Evolutionary conservation across 1,139 yeast species (phyloP), one percentile per base, ranked within the genome.

Genomic region (Starmera stellimalicola): DNA sequence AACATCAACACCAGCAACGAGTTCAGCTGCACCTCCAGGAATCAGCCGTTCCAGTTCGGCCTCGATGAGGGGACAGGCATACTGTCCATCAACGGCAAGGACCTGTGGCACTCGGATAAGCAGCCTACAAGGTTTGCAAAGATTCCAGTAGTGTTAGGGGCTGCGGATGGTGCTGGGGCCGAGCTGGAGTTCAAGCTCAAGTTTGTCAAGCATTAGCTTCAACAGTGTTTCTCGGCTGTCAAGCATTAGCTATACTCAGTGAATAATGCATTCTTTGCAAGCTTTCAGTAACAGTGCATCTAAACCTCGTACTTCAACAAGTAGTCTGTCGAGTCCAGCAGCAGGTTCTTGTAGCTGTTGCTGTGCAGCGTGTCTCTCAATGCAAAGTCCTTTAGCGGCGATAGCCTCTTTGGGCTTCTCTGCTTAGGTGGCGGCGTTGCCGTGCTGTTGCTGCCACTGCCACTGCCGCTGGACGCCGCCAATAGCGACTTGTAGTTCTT

Each of bases 41-140:
- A 59, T 50, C 57, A 65, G 34, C 65, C 73, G 32, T 65, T 61
- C 47, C 83, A 77, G 45, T 77, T 77, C 48, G 67, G 61, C 16
- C 68, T 60, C 43, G 73, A 77, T 44, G 59, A 60, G 19, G 53
- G 57, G 31, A 63, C 65, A 3, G 65, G 62, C 26, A 60, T 53
- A 19, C 47, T 85, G 14, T 68, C 74, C 1, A 80, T 75, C 47
- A 85, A 85, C 14, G 93, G 88, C 4, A 62, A 62, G 17, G 56
- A 58, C 16, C 54, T 60, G 20, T 85, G 94, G 94, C 72, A 82
- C 40, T 73, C 83, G 9, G 66, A 65, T 9, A 53, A 52, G 3
- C 59, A 60, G 2, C 78, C 84, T 4, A 56, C 60, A 2, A 62
- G 67, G 24, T 67, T 62, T 36, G 58, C 64, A 31, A 87, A 80